phyloP scores from a whole-genome alignment of 1,139 yeast species.

The Yamadazyma dendronema region DNA sequence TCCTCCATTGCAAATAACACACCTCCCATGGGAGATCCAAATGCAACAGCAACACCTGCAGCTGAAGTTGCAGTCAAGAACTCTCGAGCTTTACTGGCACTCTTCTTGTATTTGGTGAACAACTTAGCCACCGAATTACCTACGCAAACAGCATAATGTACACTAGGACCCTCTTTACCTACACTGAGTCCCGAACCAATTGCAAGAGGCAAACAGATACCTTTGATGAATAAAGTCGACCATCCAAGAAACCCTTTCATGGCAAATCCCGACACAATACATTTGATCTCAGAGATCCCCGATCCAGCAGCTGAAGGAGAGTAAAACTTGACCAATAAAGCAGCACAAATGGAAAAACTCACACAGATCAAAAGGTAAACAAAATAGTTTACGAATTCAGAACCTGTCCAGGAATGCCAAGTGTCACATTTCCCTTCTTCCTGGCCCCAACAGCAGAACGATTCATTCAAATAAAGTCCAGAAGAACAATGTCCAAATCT shows the following conservation, averaged over 20 bases:
- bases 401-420: conserved; percentile 58
- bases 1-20: conserved; percentile 73
- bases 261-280: conserved; percentile 88
- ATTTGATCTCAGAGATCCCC: conserved; percentile 94
- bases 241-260: conserved; percentile 76
- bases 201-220: conserved; percentile 80
- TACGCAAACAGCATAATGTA: conserved; percentile 81
- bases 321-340: conserved; percentile 61
- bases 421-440: conserved; percentile 44
- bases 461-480: conserved; percentile 67
- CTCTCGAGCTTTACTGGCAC: conserved; percentile 54
- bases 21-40: conserved; percentile 75
- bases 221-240: conserved; percentile 71
- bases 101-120: conserved; percentile 43
- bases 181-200: conserved; percentile 80
- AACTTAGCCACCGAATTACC: conserved; percentile 64
- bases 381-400: conserved; percentile 49
- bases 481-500: conserved; percentile 74
- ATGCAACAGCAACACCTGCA: conserved; percentile 75
- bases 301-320: conserved; percentile 97
- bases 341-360: conserved; percentile 61
- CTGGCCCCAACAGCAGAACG: conserved; percentile 81
- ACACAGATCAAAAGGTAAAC: conserved; percentile 61
- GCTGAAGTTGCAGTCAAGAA: conserved; percentile 61
- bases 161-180: conserved; percentile 87